phyloP scores from a whole-genome alignment of 768 basidiomycete species.

The Lentinula sp. region DNA sequence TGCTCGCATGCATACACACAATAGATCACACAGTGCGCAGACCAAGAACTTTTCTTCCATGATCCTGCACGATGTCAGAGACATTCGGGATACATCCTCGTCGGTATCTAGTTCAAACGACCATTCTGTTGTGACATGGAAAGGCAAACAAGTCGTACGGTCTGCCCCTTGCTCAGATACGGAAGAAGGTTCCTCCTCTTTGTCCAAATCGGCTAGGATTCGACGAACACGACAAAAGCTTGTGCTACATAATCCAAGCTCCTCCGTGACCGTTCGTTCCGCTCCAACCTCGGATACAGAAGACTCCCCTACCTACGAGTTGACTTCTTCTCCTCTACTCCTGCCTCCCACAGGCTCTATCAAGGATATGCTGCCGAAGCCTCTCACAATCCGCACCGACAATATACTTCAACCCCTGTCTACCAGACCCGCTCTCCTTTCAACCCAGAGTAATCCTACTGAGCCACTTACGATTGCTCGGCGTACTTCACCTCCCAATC shows the following conservation, averaged over 20 bases:
- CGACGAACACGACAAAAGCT: background rate
- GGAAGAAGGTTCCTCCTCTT: background rate
- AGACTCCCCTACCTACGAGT: background rate
- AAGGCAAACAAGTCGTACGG: constrained; percentile 1
- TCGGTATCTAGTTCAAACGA: background rate
- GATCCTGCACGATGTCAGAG: background rate
- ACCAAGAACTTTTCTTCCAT: constrained; percentile 2
- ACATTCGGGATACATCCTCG: background rate
- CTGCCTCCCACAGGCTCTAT: constrained; percentile 2
- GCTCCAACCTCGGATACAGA: background rate
- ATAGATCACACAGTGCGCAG: constrained; percentile 4
- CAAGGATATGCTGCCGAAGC: background rate
- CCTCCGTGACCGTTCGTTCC: background rate
- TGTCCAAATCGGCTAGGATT: background rate
- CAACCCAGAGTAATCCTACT: background rate
- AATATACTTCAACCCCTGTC: background rate
- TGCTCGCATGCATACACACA: background rate
- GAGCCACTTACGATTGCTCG: background rate
- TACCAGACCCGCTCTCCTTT: background rate
- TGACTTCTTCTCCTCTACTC: constrained; percentile 1
- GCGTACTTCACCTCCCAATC: background rate
- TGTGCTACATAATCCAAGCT: background rate
- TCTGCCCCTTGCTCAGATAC: constrained; percentile 5
- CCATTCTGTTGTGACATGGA: background rate
- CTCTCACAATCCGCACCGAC: too few species aligned